Percentiles rank a stretch among this genome's conserved stretches.
Conservation (phyloP, 2,329 filamentous ascomycete species). For the Hymenoscyphus scutula region DNA sequence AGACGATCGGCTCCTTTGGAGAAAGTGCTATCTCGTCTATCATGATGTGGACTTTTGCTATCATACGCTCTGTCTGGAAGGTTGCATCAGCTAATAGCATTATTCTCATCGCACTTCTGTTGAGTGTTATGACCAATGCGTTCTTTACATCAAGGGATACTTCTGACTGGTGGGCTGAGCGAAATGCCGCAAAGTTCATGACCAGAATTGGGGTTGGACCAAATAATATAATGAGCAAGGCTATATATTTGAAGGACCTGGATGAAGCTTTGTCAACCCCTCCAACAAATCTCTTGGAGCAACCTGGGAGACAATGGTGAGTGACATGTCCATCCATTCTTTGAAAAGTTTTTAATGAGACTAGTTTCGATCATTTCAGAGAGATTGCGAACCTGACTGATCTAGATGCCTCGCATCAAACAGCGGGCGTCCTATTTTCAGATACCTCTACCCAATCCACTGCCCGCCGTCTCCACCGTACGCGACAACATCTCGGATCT, state of each 20-base stretch:
- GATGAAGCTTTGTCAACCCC: constrained; percentile 53
- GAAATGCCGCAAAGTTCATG: constrained; percentile 80
- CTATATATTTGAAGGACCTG: constrained; percentile 80
- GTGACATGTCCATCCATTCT: constrained; percentile 18
- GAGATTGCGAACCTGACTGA: constrained; percentile 57
- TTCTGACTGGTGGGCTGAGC: constrained; percentile 81
- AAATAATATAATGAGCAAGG: constrained; percentile 77
- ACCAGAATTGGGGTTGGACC: constrained; percentile 73
- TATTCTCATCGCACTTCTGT: constrained; percentile 64
- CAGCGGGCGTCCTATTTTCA: constrained; percentile 48
- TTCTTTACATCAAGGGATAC: constrained; percentile 72
- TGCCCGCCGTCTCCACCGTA: constrained; percentile 66
- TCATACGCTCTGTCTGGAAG: constrained; percentile 62
- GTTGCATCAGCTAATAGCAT: constrained; percentile 71
- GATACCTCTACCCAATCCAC: constrained; percentile 51
- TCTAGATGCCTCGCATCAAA: constrained; percentile 55
- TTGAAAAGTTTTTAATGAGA: constrained; percentile 18
- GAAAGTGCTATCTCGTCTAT: constrained; percentile 74
- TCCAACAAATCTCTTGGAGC: constrained; percentile 20
- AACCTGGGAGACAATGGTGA: constrained; percentile 50
- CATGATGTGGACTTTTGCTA: constrained; percentile 73
- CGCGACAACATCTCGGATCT: constrained; percentile 76
- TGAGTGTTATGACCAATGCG: constrained; percentile 71
- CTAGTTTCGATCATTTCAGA: constrained; percentile 60
- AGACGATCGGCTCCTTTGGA: constrained; percentile 68